A percentile compares a stretch with the other conserved stretches of the same genome.
Evolutionary conservation across 441 rosid species (phyloP).

Genomic region (Pelargonium citronellum): DNA sequence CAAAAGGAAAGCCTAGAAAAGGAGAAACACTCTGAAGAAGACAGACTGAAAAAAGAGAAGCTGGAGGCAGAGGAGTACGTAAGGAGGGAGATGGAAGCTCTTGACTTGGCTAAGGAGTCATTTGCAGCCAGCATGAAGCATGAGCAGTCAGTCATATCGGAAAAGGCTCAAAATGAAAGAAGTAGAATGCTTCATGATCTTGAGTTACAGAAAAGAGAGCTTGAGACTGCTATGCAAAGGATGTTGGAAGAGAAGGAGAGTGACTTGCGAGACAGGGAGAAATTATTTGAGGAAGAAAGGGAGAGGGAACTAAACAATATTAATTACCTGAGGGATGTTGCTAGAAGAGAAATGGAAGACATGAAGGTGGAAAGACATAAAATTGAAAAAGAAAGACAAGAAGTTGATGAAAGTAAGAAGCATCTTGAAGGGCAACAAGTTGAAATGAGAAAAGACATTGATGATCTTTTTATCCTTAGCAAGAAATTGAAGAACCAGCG

Average conservation of each 20-base stretch:
- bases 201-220: constrained; percentile 55
- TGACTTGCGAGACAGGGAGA: constrained; percentile 46
- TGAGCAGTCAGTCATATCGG: constrained; percentile 47
- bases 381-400: constrained; percentile 60
- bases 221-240: constrained; percentile 60
- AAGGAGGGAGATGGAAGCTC: constrained; percentile 60
- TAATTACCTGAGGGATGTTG: constrained; percentile 65
- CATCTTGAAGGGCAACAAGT: constrained; percentile 73
- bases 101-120: constrained; percentile 61
- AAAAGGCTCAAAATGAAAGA: constrained; percentile 67
- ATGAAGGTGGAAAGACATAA: constrained; percentile 53
- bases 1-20: constrained; percentile 63
- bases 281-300: constrained; percentile 68
- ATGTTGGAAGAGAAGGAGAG: constrained; percentile 61
- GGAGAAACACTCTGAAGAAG: constrained; percentile 50
- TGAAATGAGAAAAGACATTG: constrained; percentile 77
- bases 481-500: constrained; percentile 69
- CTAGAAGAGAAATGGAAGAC: constrained; percentile 81
- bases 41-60: constrained; percentile 55
- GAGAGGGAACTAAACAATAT: constrained; percentile 65
- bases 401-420: constrained; percentile 52
- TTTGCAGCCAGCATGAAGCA: constrained; percentile 65
- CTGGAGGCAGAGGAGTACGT: constrained; percentile 40
- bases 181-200: constrained; percentile 65
- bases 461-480: constrained; percentile 71